A percentile compares a stretch with the other conserved stretches of the same genome.
These are phyloP conservation scores for Exserohilum rostratum DNA, from an alignment of 2,329 filamentous ascomycete species.

Conservation along the genomic window DNA sequence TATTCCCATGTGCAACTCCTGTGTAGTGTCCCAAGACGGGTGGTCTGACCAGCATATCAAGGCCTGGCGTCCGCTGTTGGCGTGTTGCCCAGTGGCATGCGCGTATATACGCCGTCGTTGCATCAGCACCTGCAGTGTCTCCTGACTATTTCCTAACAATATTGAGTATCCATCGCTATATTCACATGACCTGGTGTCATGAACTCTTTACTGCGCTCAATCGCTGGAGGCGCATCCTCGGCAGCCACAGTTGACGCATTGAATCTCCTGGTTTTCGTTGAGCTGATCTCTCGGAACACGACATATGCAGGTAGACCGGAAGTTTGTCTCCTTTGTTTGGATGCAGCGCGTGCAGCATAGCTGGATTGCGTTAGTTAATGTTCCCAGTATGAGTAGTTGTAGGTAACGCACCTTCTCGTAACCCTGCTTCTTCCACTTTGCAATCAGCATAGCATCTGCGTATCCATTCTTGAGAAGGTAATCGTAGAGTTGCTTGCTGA, in stretches of 20 bases:
- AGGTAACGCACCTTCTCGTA: conserved; percentile 81
- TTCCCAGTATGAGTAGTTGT: background rate
- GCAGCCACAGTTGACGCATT: conserved; percentile 96
- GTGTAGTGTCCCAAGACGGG: background rate
- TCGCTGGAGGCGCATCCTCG: conserved; percentile 87
- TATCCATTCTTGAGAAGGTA: conserved; percentile 97
- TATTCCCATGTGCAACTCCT: background rate
- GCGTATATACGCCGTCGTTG: background rate
- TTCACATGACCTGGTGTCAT: background rate
- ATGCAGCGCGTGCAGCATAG: conserved; percentile 95
- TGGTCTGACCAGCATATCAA: background rate
- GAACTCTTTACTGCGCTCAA: conserved; percentile 50
- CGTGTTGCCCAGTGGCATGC: background rate
- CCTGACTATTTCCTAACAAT: background rate
- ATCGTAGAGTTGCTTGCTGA: conserved; percentile 89
- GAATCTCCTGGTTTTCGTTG: conserved; percentile 87
- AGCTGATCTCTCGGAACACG: conserved; percentile 87
- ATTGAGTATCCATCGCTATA: background rate
- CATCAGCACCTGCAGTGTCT: background rate
- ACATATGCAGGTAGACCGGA: conserved; percentile 96
- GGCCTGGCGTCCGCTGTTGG: background rate
- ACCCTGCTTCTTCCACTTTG: conserved; percentile 99
- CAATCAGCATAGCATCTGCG: conserved; percentile 92
- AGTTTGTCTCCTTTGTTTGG: conserved; percentile 99
- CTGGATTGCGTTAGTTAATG: conserved; percentile 52